Base-by-base conservation (phyloP, 2,329 filamentous ascomycete genomes). In the Fusarium sp. region DNA sequence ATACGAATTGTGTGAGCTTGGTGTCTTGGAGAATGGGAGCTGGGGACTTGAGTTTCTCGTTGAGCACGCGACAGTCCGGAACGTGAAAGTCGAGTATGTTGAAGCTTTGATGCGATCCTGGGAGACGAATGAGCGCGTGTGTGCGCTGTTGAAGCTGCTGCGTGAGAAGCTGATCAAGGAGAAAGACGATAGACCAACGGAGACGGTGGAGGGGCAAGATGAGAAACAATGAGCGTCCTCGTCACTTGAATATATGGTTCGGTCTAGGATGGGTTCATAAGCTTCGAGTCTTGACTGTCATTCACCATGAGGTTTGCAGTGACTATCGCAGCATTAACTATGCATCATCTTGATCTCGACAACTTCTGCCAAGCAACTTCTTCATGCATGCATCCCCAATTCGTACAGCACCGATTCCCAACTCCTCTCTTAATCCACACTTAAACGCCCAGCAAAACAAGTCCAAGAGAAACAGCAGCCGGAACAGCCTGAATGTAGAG, bases 401-500 rank as follows among this genome's bases (percentile, higher is more conserved):
- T 14, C 29, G 6, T n/a, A 33, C 31, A 33, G 31, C 31, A n/a
- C 13, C 6, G 14, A 3, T 13, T 14, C 31, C 31, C 31, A 33
- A 14, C 14, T n/a, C 13, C 31, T 33, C 31, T 15, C 13, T 9
- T 21, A 41, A 29, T 6, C 4, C 15, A 23, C n/a, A 13, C 17
- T 50, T 32, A 64, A 4, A 64, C 21, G 10, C 57, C 72, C 45
- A 71, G 47, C 3, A 72, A 61, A 19, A 77, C 67, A 3, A 71
- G 61, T 4, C 63, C 67, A 23, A 75, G 65, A 5, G 72, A 72
- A 8, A 76, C 21, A 2, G 67, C 57, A 7, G 74, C 51, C 44
- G 65, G 39, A 53, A 77, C 47, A 23, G 73, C 75, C 68, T 83
- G 81, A 2, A 82, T 70, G 35, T 71, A 75, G 29, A 81, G 59